Evolutionary conservation across 164 flowering plant species (phyloP).

Genomic region (Chloranthus sessilifolius): DNA sequence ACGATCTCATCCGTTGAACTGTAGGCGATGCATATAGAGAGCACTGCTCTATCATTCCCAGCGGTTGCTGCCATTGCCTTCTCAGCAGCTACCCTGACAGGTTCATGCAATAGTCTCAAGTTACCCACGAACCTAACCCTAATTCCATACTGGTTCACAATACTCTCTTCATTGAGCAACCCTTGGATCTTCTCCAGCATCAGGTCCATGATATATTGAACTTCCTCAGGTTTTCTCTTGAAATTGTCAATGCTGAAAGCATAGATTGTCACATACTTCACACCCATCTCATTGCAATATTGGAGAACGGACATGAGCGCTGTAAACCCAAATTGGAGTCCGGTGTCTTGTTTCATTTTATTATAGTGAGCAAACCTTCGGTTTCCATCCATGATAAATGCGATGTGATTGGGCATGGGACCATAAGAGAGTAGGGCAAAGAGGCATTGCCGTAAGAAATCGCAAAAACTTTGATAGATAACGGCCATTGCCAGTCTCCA

Average conservation of each 20-base stretch:
- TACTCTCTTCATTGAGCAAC: slow-evolving; percentile 40
- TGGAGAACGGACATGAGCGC: slow-evolving; percentile 43
- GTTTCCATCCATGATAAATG: slow-evolving; percentile 69
- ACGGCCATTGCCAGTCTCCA: slow-evolving; percentile 7
- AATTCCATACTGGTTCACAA: slow-evolving; percentile 48
- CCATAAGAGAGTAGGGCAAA: slow-evolving; percentile 40
- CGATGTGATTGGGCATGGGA: slow-evolving; percentile 56
- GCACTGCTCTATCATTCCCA: slow-evolving; percentile 31
- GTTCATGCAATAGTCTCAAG: slow-evolving; percentile 44
- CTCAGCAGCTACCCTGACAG: slow-evolving; percentile 56
- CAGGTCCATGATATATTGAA: slow-evolving; percentile 52
- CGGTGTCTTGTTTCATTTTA: slow-evolving; percentile 32
- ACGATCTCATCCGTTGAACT: slow-evolving; percentile 67
- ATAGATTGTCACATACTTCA: slow-evolving; percentile 57
- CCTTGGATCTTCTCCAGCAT: slow-evolving; percentile 58
- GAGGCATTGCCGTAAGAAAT: slow-evolving; percentile 22
- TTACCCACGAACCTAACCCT: slow-evolving; percentile 59
- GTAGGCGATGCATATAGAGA: slow-evolving; percentile 61
- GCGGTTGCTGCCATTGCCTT: slow-evolving; percentile 55
- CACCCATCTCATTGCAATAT: slow-evolving; percentile 65
- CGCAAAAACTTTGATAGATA: not conserved
- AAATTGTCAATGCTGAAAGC: slow-evolving; percentile 89
- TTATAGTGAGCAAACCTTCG: slow-evolving; percentile 50
- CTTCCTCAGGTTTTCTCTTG: slow-evolving; percentile 61
- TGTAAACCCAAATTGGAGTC: slow-evolving; percentile 45